A percentile compares a stretch with the other conserved stretches of the same genome.
These are phyloP conservation scores for Jamesozyma jinghongensis DNA, from an alignment of 805 yeast species.

Conservation along the genomic window DNA sequence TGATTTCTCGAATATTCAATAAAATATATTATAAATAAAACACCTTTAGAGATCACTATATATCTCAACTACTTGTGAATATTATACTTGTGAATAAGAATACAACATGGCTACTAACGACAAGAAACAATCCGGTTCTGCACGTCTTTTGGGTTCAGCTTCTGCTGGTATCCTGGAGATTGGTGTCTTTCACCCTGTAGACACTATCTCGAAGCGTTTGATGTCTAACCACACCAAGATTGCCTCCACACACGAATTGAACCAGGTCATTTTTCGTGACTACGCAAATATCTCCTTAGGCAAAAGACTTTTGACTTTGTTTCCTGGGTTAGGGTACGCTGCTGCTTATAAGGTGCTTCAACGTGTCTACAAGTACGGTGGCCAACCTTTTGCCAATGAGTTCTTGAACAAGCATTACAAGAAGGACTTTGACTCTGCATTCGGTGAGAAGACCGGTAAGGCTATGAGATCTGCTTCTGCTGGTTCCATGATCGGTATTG, in stretches of 20 bases:
- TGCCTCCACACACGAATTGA: constrained; percentile 54
- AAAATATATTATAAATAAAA: no score
- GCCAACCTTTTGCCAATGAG: constrained; percentile 98
- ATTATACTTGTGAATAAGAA: neutral
- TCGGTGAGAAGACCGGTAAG: constrained; percentile 93
- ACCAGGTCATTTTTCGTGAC: constrained; percentile 78
- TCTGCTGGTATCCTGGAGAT: constrained; percentile 96
- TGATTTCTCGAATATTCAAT: no score
- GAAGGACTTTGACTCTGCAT: constrained; percentile 57
- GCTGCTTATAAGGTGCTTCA: constrained; percentile 94
- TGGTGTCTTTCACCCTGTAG: constrained; percentile 97
- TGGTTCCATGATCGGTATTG: constrained; percentile 94
- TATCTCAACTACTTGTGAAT: no score
- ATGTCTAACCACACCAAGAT: constrained; percentile 75
- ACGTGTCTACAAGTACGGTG: constrained; percentile 98
- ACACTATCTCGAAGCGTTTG: constrained; percentile 92
- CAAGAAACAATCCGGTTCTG: constrained; percentile 74
- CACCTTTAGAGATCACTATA: no score
- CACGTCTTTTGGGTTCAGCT: constrained; percentile 93
- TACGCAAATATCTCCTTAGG: constrained; percentile 64
- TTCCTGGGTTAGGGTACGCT: constrained; percentile 98
- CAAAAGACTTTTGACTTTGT: constrained; percentile 68
- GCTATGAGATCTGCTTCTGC: constrained; percentile 97
- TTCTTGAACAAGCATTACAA: constrained; percentile 69
- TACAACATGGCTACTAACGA: constrained; percentile 32